These are phyloP conservation scores for Senecio squalidus DNA, from an alignment of 140 eudicot species.

Conservation along the genomic window DNA sequence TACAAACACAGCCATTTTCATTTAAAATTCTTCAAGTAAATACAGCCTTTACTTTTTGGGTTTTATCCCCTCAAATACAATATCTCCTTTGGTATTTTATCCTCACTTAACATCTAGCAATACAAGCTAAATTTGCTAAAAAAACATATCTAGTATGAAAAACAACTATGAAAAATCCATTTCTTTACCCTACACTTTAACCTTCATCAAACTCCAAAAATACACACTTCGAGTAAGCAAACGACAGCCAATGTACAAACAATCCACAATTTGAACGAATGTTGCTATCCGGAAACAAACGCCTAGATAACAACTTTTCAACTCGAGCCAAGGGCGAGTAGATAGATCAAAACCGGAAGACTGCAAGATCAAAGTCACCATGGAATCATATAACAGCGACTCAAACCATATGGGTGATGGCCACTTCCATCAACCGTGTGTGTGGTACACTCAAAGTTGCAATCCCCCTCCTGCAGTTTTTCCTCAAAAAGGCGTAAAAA, in stretches of 20 bases:
- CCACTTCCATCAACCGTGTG: constrained; percentile 82
- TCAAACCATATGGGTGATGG: constrained; percentile 95
- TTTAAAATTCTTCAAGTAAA: too few relatives aligned
- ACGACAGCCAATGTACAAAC: constrained; percentile 18
- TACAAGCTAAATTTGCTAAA: neutral
- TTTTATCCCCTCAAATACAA: too few relatives aligned
- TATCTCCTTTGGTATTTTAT: neutral
- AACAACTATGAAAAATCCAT: constrained; percentile 8
- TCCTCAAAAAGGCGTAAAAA: constrained; percentile 81
- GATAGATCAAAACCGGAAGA: constrained; percentile 14
- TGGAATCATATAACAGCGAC: constrained; percentile 18
- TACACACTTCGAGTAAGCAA: constrained; percentile 9
- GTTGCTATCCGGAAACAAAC: constrained; percentile 5
- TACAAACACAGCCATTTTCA: too few relatives aligned
- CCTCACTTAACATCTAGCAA: neutral
- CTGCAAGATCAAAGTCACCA: constrained; percentile 28
- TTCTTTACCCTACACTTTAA: constrained; percentile 19
- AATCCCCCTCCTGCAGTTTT: constrained; percentile 79
- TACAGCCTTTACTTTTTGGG: too few relatives aligned
- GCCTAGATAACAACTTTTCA: too few relatives aligned
- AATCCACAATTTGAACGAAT: constrained; percentile 4
- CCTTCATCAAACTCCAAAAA: constrained; percentile 14
- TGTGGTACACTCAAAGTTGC: constrained; percentile 96
- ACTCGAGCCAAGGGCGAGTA: too few relatives aligned
- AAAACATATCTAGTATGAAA: neutral